Base-by-base conservation (phyloP, 805 yeast species). In the Clavispora carvajalis region DNA sequence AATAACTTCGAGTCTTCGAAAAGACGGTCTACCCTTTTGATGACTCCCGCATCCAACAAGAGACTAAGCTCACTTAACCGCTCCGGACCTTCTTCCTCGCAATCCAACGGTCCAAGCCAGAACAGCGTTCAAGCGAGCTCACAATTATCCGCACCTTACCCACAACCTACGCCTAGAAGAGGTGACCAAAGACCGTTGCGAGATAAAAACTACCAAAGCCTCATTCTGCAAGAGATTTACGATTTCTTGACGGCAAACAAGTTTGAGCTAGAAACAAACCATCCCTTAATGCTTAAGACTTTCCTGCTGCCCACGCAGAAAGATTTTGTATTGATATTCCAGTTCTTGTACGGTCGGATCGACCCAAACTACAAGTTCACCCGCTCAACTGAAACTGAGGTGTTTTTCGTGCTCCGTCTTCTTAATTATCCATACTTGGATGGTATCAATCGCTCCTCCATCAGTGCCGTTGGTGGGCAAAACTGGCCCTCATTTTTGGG, bases 391-490 rank as follows among this genome's bases (percentile, higher is more conserved):
- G 96, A 88, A 47, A 71, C 76, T 36, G 96, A 89, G 46, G 84
- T 88, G 3, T 83, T 80, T 46, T 71, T 75, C 15, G 63, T 86
- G 15, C 63, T 89, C 51, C 82, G 78, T 54, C 71, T 70, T 26
- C 58, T 88, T 45, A 77, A 76, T 36, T 89, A 89, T 53, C 96
- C 97, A 1, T 87, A 82, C 57, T 60, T 87, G 43, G 95, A 85
- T 30, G 69, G 85, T 0, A 80, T 90, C 29, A 85, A 83, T 59
- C 82, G 89, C 54, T 82, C 93, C 1, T 95, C 87, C 56, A 81
- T 89, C 28, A 79, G 89, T 28, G 96, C 96, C 0, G 96, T 87
- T 10, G 96, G 96, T 5, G 95, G 95, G 2, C 80, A 83, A 36
- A 80, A 80, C 49, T 89, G 96, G 96, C 88, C 86, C 10, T 74